Evolutionary conservation across 2,329 filamentous ascomycete species (phyloP).

Genomic region (Fusarium brevicatenulatum): DNA sequence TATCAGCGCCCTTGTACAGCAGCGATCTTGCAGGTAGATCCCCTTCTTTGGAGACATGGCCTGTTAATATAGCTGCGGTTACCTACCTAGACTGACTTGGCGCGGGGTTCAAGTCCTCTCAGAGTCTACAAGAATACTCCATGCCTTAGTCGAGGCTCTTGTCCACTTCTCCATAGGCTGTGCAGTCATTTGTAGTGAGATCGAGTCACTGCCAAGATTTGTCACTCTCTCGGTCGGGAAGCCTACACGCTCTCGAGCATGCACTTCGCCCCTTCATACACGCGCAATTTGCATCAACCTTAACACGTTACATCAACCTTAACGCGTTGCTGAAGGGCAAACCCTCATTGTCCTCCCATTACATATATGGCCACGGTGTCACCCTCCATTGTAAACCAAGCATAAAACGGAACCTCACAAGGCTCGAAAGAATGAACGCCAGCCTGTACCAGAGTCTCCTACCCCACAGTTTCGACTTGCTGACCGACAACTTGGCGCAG

Average conservation of each 20-base stretch:
- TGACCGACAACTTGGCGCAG: neutral
- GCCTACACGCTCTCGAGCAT: rapidly evolving
- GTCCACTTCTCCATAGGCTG: too few species aligned
- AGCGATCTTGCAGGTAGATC: too few species aligned
- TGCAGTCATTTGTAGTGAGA: neutral
- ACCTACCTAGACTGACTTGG: neutral
- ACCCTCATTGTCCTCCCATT: neutral
- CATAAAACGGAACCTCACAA: neutral
- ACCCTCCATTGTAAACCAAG: neutral
- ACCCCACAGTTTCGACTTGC: neutral
- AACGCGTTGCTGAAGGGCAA: neutral
- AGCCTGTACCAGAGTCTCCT: neutral
- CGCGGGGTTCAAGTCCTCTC: neutral
- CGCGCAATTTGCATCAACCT: neutral
- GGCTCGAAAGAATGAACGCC: neutral
- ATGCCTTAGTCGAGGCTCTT: neutral
- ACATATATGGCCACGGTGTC: neutral
- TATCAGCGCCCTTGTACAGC: too few species aligned
- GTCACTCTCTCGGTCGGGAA: neutral
- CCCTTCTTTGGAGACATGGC: neutral
- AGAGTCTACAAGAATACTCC: neutral
- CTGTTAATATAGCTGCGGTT: neutral
- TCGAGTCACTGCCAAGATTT: too few species aligned
- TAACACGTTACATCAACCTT: neutral
- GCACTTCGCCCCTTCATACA: neutral